These are phyloP conservation scores for Rhizophagus prolifer DNA, from an alignment of 192 early-diverging fungal genomes.

Conservation along the genomic window DNA sequence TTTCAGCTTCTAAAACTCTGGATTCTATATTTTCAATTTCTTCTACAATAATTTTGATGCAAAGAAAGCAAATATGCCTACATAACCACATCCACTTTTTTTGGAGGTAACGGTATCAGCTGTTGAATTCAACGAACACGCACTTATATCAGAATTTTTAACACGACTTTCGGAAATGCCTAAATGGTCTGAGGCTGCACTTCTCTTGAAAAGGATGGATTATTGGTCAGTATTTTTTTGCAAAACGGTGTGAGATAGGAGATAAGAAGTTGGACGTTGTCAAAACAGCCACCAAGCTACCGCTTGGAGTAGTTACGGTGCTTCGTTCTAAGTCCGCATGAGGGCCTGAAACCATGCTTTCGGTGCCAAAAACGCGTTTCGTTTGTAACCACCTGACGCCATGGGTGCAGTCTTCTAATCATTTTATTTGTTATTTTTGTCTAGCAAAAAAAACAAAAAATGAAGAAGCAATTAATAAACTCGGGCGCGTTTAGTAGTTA, in stretches of 20 bases:
- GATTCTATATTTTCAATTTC: too few relatives aligned
- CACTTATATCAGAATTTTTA: constrained; percentile 17
- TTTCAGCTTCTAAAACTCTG: too few relatives aligned
- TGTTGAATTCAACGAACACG: too few relatives aligned
- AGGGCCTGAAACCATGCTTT: background rate
- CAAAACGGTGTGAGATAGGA: background rate
- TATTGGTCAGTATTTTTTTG: background rate
- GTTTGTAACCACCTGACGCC: background rate
- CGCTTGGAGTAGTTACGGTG: constrained; percentile 21
- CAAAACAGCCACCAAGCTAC: constrained; percentile 7
- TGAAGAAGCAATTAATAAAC: background rate
- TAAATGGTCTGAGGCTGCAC: constrained; percentile 2
- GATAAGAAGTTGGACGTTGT: constrained; percentile 21
- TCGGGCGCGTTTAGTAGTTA: background rate
- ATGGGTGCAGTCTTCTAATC: background rate
- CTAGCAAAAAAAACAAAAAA: constrained; percentile 7
- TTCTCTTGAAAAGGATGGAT: constrained; percentile 6
- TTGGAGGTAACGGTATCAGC: too few relatives aligned
- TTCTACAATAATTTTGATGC: too few relatives aligned
- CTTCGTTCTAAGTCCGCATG: constrained; percentile 8
- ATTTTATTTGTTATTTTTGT: background rate
- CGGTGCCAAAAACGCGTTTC: background rate
- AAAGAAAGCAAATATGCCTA: too few relatives aligned
- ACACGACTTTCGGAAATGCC: background rate
- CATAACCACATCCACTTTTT: too few relatives aligned